Percentiles rank a stretch among this genome's conserved stretches.
Conservation (phyloP, 495 filamentous ascomycete genomes). For the Penicillium lagena region DNA sequence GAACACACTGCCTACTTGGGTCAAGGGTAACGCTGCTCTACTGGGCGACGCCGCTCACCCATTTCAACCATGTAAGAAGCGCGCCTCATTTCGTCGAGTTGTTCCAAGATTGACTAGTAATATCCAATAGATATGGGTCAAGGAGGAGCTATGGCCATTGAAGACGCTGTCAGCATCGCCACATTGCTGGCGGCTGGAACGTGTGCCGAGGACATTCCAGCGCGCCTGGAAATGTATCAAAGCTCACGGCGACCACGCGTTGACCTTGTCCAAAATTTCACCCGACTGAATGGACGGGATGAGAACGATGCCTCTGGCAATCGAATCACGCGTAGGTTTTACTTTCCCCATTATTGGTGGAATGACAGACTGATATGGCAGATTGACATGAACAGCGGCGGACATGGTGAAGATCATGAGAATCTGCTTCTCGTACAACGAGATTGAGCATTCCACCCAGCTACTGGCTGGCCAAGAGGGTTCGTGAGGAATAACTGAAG, state of each 20-base stretch:
- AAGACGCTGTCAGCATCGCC: slow-evolving; percentile 53
- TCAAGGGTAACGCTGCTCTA: slow-evolving; percentile 37
- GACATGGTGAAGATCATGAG: slow-evolving; percentile 12
- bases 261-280: slow-evolving; percentile 11
- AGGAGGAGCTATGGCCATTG: slow-evolving; percentile 50
- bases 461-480: too few species aligned
- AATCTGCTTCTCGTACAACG: slow-evolving; percentile 5
- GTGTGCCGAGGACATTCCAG: slow-evolving; percentile 27
- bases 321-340: slow-evolving; percentile 6
- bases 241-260: slow-evolving; percentile 27
- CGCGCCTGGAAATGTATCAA: slow-evolving; percentile 49
- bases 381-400: slow-evolving; percentile 2
- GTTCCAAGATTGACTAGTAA: background rate
- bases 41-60: slow-evolving; percentile 59
- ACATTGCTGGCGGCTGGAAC: slow-evolving; percentile 21
- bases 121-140: slow-evolving; percentile 39
- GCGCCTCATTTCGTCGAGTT: background rate
- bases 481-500: too few species aligned
- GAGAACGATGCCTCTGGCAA: background rate
- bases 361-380: background rate
- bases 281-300: slow-evolving; percentile 6
- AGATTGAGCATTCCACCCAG: too few species aligned
- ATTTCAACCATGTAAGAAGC: slow-evolving; percentile 38
- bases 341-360: background rate
- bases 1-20: slow-evolving; percentile 44